Conservation (phyloP, 139 green algal genomes). For the Closterium sp. region DNA sequence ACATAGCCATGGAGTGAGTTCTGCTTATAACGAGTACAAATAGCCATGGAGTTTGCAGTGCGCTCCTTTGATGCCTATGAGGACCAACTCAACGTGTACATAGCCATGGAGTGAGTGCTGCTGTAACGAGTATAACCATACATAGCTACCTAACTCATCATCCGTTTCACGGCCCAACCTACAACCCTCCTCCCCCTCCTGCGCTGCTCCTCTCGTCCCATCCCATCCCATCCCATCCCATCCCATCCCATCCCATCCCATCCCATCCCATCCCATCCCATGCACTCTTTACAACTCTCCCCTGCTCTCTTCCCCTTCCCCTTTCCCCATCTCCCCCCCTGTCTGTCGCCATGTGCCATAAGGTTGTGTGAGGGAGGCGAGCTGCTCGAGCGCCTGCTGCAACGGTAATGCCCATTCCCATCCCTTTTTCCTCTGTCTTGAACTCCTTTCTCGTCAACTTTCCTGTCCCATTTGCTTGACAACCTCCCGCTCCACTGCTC, state of each 20-base stretch:
- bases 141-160: no score
- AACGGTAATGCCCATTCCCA: not conserved
- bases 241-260: not conserved
- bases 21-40: not conserved
- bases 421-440: not conserved
- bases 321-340: not conserved
- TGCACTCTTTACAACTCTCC: not conserved
- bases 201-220: not conserved
- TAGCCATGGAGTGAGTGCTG: conserved; percentile 67
- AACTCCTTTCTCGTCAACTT: not conserved
- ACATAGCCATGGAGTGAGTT: conserved; percentile 70
- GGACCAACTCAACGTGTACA: conserved; percentile 64
- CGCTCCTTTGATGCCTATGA: conserved; percentile 69
- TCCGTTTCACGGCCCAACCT: no score
- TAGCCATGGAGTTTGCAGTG: conserved; percentile 65
- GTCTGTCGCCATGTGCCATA: not conserved
- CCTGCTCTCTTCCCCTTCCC: not conserved
- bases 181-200: no score
- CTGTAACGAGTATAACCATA: not conserved
- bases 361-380: conserved; percentile 2
- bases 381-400: not conserved
- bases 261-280: not conserved
- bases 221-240: not conserved
- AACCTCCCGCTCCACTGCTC: not conserved
- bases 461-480: not conserved